Evolutionary conservation across 2,329 filamentous ascomycete genomes (phyloP), one percentile per base, ranked within the genome.

Genomic region (Rutstroemia sp.): DNA sequence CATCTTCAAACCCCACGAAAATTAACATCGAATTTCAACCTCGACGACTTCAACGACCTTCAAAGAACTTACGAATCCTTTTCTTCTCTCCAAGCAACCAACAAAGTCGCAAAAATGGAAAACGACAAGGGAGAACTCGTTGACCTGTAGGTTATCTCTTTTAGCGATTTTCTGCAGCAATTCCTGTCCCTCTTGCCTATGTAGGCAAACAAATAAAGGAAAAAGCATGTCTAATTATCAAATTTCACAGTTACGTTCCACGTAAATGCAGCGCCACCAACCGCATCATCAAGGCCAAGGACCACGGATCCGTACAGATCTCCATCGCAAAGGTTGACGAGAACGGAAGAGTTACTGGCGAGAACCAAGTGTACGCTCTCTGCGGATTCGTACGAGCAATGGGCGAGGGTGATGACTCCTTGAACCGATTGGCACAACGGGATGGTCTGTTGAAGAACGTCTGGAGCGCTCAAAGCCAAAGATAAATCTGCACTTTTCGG

Each of bases 231-330:
- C 54, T 59, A 51, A 59, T 19, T 7, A 25, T 56, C 46, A 48
- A 37, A 46, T 61, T 18, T 58, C 34, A 57, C 74, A 95, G 90
- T 77, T 95, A 95, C 86, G 89, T 96, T 83, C 91, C 91, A 76
- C 90, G 92, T 83, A 97, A 96, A 83, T 97, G 92, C 89, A 90
- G 85, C 77, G 92, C 92, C 71, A 96, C 92, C 77, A 95, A 95
- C 90, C 90, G 94, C 80, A 96, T 97, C 84, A 97, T 99, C 87
- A 96, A 96, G 83, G 91, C 94, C 82, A 96, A 97, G 83, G 94
- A 99, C 81, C 94, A 99, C 85, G 92, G 90, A 71, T 95, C 90
- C 63, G 94, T 97, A 71, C 94, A 99, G 80, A 90, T 99, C 78
- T 90, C 87, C 71, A 82, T 99, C 74, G 92, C 87, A 77, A 97